Percentiles rank a stretch among this genome's conserved stretches.
These are phyloP conservation scores for Suillus ampliporus DNA, from an alignment of 768 basidiomycete species.

Conservation along the genomic window DNA sequence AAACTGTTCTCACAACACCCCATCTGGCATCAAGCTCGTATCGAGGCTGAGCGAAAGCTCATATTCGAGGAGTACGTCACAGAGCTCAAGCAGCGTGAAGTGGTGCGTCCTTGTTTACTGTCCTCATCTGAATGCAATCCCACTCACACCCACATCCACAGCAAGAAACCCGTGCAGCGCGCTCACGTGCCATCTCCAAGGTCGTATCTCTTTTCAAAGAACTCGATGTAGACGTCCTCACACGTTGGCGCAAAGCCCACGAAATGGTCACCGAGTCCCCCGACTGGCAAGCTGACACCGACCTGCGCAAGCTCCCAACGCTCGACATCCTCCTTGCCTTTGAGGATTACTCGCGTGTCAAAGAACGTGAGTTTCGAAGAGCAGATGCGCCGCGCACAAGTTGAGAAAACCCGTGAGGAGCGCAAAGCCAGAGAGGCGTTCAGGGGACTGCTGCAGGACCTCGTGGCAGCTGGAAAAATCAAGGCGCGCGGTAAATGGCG, in stretches of 20 bases:
- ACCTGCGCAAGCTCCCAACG: constrained; percentile 83
- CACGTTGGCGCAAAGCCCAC: constrained; percentile 89
- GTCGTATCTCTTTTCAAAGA: constrained; percentile 86
- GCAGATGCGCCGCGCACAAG: constrained; percentile 75
- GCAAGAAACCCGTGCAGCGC: constrained; percentile 81
- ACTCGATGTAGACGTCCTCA: constrained; percentile 90
- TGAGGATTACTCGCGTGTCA: constrained; percentile 90
- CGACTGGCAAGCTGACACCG: constrained; percentile 77
- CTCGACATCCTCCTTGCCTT: constrained; percentile 93
- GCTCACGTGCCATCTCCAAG: constrained; percentile 80
- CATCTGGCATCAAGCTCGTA: constrained; percentile 87
- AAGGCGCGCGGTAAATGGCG: constrained; percentile 92
- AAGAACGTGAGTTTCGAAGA: constrained; percentile 93
- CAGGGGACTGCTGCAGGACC: constrained; percentile 78
- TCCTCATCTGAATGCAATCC: constrained; percentile 14
- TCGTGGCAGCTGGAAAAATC: constrained; percentile 70
- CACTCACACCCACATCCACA: constrained; percentile 34
- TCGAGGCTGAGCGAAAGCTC: constrained; percentile 83
- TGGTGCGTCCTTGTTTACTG: constrained; percentile 56
- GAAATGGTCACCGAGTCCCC: constrained; percentile 75
- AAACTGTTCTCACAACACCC: constrained; percentile 85
- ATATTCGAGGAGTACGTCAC: constrained; percentile 92
- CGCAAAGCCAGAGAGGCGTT: constrained; percentile 92
- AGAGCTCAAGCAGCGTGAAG: constrained; percentile 87
- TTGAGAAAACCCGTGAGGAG: constrained; percentile 84